Evolutionary conservation across 495 filamentous ascomycete species (phyloP).

Genomic region (Penicillium silybi): DNA sequence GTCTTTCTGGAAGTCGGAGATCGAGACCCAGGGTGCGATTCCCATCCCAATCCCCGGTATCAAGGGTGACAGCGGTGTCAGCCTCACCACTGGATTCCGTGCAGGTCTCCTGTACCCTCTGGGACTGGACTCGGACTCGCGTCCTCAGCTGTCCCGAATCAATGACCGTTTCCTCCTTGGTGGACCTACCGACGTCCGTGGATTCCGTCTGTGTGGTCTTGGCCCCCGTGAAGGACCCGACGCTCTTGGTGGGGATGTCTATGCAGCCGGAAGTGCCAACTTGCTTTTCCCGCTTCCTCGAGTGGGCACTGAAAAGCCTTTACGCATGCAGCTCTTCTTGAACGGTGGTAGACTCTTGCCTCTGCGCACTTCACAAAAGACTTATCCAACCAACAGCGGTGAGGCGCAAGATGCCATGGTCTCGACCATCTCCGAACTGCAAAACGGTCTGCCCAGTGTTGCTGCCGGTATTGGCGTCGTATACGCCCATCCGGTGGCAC

Average conservation of each 20-base stretch:
- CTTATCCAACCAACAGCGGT: constrained; percentile 45
- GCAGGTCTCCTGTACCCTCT: constrained; percentile 63
- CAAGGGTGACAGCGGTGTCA: constrained; percentile 68
- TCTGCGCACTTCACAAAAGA: constrained; percentile 55
- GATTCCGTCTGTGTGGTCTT: constrained; percentile 83
- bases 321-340: constrained; percentile 83
- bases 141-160: constrained; percentile 63
- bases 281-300: constrained; percentile 79
- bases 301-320: constrained; percentile 71
- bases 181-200: constrained; percentile 89
- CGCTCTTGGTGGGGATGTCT: constrained; percentile 86
- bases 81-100: constrained; percentile 59
- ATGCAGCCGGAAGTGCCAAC: constrained; percentile 80
- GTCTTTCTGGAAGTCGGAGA: constrained; percentile 79
- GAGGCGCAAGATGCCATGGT: constrained; percentile 52
- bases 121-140: constrained; percentile 46
- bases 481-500: constrained; percentile 85
- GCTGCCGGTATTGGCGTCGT: constrained; percentile 87
- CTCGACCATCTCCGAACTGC: constrained; percentile 58
- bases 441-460: constrained; percentile 73
- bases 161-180: constrained; percentile 96
- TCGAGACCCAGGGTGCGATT: constrained; percentile 71
- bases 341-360: constrained; percentile 86
- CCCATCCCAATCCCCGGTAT: constrained; percentile 67
- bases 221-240: constrained; percentile 83